Evolutionary conservation across 495 filamentous ascomycete species (phyloP).

Genomic region (Lasiosphaeria ovina): DNA sequence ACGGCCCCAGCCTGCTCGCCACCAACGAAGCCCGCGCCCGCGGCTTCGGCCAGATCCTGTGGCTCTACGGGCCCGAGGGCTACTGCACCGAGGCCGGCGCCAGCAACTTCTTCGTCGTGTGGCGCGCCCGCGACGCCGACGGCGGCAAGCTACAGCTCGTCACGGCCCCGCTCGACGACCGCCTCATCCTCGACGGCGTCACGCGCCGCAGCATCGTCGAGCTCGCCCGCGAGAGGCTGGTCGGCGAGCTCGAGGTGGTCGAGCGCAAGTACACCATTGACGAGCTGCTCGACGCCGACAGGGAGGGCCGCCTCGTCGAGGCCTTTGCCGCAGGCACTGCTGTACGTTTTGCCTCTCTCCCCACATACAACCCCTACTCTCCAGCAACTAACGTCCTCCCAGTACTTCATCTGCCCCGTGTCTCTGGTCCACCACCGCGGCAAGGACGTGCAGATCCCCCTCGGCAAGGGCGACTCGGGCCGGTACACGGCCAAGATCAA

Average conservation of each 20-base stretch:
- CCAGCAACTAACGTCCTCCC: neutral
- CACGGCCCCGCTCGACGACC: conserved; percentile 76
- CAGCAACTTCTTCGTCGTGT: conserved; percentile 86
- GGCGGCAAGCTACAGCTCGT: conserved; percentile 67
- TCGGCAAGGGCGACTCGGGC: conserved; percentile 58
- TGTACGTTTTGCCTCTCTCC: conserved; percentile 45
- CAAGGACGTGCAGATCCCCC: conserved; percentile 63
- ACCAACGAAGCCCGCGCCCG: conserved; percentile 65
- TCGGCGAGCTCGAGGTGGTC: conserved; percentile 64
- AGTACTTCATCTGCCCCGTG: conserved; percentile 81
- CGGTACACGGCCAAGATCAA: conserved; percentile 68
- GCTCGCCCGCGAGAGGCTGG: conserved; percentile 63
- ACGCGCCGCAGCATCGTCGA: conserved; percentile 75
- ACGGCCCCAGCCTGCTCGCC: conserved; percentile 75
- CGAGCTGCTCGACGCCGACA: conserved; percentile 69
- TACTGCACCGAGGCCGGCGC: conserved; percentile 90
- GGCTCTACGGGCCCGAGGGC: conserved; percentile 74
- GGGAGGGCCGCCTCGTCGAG: conserved; percentile 77
- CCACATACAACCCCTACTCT: neutral
- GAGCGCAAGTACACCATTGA: conserved; percentile 78
- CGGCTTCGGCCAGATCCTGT: conserved; percentile 87
- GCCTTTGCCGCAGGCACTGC: conserved; percentile 87
- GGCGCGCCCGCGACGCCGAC: conserved; percentile 63
- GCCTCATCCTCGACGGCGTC: conserved; percentile 81
- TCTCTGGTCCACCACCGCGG: conserved; percentile 70